Base-by-base conservation (phyloP, 305 asterid genomes). In the Withania somnifera region DNA sequence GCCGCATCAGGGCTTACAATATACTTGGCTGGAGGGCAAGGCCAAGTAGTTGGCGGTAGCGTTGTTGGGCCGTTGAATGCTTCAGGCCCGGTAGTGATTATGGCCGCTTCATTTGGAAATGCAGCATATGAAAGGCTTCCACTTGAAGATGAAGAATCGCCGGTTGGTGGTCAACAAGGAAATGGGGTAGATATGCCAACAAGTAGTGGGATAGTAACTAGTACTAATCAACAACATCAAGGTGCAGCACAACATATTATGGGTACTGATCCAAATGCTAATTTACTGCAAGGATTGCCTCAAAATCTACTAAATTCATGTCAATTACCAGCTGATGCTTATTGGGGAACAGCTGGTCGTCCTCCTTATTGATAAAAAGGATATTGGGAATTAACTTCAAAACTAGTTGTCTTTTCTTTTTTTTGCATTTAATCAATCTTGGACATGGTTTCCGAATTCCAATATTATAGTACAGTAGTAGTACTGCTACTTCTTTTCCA, bases 61-160 rank as follows among this genome's bases (percentile, higher is more conserved):
- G 98, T 94, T 2, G 97, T 91, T 7, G 98, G 98, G 0, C 97
- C 92, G 8, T 84, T 94, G 1, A 32, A 90, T 42, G 92, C 98
- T 1, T 89, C 97, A 1, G 98, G 98, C 0, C 95, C 97, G 13
- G 97, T 94, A 5, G 94, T 93, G 52, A 90, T 94, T 10, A 92
- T 94, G 95, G 97, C 98, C 0, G 97, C 98, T 5, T 93, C 98
- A 0, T 94, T 94, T 50, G 95, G 97, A 0, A 94, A 94, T 85
- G 98, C 97, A 0, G 98, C 95, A 0, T 94, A 93, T 51, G 98
- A 94, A 87, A 83, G 98, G 78, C 90, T 94, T 32, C 98, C 98
- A 5, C 83, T 93, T 14, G 98, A 94, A 73, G 98, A 94, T 0
- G 95, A 93, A 17, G 97, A 93, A 40, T 77, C 86, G 5, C 84